Conservation (phyloP, 2,329 filamentous ascomycete species). For the Venturia asperata region DNA sequence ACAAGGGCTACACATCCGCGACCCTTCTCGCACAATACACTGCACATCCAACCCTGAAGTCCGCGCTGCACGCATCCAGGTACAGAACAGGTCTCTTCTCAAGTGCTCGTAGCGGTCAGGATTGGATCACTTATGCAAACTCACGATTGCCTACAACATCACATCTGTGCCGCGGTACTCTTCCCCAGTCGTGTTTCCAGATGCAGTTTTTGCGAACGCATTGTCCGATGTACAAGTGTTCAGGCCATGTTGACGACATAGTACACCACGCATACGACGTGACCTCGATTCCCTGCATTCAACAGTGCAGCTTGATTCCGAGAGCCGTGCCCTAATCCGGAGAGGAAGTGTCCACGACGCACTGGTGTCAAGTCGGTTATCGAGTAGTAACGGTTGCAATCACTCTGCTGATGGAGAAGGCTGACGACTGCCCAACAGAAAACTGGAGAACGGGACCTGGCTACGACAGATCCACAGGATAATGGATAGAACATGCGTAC, state of each 20-base stretch:
- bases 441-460: neutral
- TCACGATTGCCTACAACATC: too few species aligned
- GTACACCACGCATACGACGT: neutral
- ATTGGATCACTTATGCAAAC: too few species aligned
- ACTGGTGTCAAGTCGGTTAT: neutral
- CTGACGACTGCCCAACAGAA: neutral
- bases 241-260: neutral
- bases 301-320: neutral
- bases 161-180: too few species aligned
- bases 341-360: neutral
- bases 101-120: too few species aligned
- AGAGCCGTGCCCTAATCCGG: neutral
- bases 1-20: neutral
- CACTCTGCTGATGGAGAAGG: neutral
- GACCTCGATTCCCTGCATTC: neutral
- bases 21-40: neutral
- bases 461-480: neutral
- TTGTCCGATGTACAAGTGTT: too few species aligned
- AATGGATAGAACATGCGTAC: too few species aligned
- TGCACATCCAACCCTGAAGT: neutral
- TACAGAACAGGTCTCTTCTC: neutral
- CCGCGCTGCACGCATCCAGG: neutral
- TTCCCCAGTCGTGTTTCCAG: too few species aligned
- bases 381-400: neutral
- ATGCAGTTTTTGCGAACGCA: too few species aligned